Evolutionary conservation across 2,329 filamentous ascomycete genomes (phyloP).

Genomic region (Hymenoscyphus linearis): DNA sequence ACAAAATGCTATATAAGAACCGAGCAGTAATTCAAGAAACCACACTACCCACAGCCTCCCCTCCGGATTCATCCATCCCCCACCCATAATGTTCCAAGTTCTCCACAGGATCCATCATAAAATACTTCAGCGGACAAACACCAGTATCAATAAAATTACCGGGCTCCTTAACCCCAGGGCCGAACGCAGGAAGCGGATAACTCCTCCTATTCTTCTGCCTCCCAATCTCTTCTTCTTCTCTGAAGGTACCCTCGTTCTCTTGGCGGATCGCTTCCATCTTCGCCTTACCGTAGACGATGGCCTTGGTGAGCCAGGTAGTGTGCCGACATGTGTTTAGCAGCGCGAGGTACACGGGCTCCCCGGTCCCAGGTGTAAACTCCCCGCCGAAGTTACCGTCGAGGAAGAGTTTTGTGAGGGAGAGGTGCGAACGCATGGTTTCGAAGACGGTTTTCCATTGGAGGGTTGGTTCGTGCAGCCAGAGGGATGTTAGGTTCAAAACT

Average conservation of each 20-base stretch:
- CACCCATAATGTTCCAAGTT: background rate
- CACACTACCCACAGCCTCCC: no score
- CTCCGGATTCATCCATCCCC: background rate
- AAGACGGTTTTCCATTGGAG: background rate
- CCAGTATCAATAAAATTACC: no score
- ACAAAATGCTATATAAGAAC: no score
- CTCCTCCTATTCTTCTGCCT: no score
- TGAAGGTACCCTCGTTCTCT: background rate
- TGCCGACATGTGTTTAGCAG: background rate
- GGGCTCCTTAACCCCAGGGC: no score
- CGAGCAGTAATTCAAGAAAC: no score
- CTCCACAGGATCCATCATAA: background rate
- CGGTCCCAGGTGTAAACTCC: background rate
- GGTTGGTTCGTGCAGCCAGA: background rate
- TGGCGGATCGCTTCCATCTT: background rate
- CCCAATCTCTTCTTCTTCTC: background rate
- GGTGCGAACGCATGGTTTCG: background rate
- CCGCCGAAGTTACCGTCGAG: background rate
- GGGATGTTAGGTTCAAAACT: background rate
- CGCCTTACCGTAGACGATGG: background rate
- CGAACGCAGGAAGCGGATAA: no score
- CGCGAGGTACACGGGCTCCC: background rate
- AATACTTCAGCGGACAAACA: background rate
- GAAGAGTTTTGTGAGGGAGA: background rate
- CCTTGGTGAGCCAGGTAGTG: background rate